Percentiles rank a stretch among this genome's conserved stretches.
These are phyloP conservation scores for Sporothrix schenckii DNA, from an alignment of 2,329 filamentous ascomycete species.

Conservation along the genomic window DNA sequence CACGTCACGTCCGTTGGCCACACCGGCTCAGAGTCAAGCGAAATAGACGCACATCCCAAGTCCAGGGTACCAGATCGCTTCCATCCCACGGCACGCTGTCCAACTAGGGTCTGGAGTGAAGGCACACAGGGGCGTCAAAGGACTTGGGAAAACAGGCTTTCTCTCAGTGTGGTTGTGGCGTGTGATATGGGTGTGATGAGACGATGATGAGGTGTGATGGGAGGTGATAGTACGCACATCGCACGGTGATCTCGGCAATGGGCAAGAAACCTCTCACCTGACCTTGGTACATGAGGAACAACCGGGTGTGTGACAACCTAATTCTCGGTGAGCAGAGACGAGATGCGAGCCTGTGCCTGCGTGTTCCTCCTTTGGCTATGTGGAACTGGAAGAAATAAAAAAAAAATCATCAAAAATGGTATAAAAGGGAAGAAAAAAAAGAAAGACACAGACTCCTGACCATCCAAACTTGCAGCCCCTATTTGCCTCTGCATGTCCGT, in stretches of 20 bases:
- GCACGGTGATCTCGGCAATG: not conserved
- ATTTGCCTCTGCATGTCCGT: not conserved
- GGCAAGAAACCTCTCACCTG: not conserved
- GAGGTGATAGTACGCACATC: not conserved
- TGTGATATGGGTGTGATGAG: not conserved
- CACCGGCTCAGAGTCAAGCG: not conserved
- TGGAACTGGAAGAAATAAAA: not conserved
- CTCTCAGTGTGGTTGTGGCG: not conserved
- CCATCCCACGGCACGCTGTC: not conserved
- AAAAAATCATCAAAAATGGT: no score
- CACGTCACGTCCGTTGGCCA: no score
- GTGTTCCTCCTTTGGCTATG: not conserved
- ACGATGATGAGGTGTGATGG: not conserved
- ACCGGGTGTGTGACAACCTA: not conserved
- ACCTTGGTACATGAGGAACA: not conserved
- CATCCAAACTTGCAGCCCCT: not conserved
- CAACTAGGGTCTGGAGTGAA: not conserved
- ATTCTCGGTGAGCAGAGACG: not conserved
- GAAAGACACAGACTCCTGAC: conserved; percentile 2
- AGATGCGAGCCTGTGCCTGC: not conserved
- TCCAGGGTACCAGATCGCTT: not conserved
- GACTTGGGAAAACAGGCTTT: not conserved
- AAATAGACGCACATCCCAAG: not conserved
- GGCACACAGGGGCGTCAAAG: not conserved
- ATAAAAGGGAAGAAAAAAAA: not conserved